Conservation (phyloP, 192 early-diverging fungal species). For the Coemansia sp. region DNA sequence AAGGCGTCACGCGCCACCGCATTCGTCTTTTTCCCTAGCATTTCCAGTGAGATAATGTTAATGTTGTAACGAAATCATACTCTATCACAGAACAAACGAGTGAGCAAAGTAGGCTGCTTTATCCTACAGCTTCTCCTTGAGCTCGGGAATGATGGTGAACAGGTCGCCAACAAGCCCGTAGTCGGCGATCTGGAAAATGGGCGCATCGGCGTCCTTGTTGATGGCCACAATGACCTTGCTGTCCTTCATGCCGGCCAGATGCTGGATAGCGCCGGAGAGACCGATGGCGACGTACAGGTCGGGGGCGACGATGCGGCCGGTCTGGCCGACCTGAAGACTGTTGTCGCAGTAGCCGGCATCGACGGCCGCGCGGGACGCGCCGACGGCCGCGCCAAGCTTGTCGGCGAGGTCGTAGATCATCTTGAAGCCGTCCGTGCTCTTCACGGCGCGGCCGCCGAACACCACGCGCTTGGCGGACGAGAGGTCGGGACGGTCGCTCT, state of each 20-base stretch:
- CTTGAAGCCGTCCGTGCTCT: conserved; percentile 92
- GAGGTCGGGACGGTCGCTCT: conserved; percentile 95
- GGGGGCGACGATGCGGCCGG: conserved; percentile 97
- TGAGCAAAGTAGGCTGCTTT: background rate
- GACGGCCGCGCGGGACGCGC: conserved; percentile 95
- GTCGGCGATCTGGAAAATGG: conserved; percentile 97
- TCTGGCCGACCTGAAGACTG: conserved; percentile 97
- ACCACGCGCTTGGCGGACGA: conserved; percentile 85
- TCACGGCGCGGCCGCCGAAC: conserved; percentile 93
- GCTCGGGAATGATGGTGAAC: conserved; percentile 89
- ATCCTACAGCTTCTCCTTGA: conserved; percentile 79
- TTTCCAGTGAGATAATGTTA: background rate
- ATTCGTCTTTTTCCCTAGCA: background rate
- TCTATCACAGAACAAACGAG: background rate
- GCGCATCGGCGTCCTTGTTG: conserved; percentile 98
- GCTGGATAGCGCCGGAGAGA: conserved; percentile 97
- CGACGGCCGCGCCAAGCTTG: conserved; percentile 91
- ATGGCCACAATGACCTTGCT: conserved; percentile 98
- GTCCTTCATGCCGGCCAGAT: conserved; percentile 99
- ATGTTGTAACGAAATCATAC: background rate
- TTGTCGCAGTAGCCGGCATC: conserved; percentile 97
- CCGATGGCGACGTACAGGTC: conserved; percentile 94
- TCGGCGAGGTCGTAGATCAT: conserved; percentile 90
- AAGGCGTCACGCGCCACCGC: background rate
- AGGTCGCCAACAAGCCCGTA: conserved; percentile 95